Evolutionary conservation across 1,139 yeast species (phyloP).

Genomic region (Suhomyces bolitotheri): DNA sequence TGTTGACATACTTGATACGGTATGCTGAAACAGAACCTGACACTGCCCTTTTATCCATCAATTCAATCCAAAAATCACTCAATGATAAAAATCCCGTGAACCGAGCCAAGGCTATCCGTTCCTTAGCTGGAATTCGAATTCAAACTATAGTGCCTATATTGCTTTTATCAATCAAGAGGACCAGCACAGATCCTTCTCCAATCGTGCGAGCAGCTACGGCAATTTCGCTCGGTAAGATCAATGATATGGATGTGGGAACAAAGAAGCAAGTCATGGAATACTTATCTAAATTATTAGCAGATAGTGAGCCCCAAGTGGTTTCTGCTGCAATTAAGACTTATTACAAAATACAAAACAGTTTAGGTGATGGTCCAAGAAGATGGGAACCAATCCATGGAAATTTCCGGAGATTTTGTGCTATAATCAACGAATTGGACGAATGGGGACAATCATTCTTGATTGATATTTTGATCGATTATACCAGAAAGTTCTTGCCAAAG

Average conservation of each 20-base stretch:
- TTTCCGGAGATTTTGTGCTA: constrained; percentile 59
- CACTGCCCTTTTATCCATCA: constrained; percentile 81
- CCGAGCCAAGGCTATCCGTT: constrained; percentile 74
- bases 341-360: constrained; percentile 39
- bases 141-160: constrained; percentile 81
- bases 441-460: constrained; percentile 70
- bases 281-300: constrained; percentile 58
- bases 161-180: constrained; percentile 67
- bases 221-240: constrained; percentile 70
- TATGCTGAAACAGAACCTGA: constrained; percentile 89
- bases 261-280: constrained; percentile 46
- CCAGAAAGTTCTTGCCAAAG: constrained; percentile 56
- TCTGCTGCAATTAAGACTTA: constrained; percentile 66
- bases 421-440: constrained; percentile 61
- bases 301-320: constrained; percentile 64
- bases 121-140: constrained; percentile 78
- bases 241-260: constrained; percentile 34
- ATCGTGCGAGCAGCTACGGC: constrained; percentile 81
- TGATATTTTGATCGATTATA: constrained; percentile 67
- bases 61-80: constrained; percentile 84
- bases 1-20: constrained; percentile 70
- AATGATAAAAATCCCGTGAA: constrained; percentile 66
- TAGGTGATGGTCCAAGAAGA: constrained; percentile 35
- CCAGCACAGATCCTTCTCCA: constrained; percentile 71
- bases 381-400: constrained; percentile 73